These are phyloP conservation scores for Nicotiana obtusifolia DNA, from an alignment of 257 asterid species.

Conservation along the genomic window DNA sequence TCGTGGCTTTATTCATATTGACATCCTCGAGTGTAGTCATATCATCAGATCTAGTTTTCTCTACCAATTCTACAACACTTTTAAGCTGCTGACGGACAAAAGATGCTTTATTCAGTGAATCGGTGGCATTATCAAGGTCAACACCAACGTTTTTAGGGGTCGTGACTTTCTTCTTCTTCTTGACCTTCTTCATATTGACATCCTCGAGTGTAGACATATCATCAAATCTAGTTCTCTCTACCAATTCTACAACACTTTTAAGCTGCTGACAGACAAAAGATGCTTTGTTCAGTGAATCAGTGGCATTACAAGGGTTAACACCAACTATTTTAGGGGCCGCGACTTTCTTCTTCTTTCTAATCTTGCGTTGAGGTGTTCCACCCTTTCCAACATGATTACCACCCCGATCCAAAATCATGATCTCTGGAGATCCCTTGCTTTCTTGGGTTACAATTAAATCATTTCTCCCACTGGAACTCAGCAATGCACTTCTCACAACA, in stretches of 20 bases:
- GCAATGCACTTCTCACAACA: conserved; percentile 7
- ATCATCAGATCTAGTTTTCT: conserved; percentile 2
- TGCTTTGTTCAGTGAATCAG: conserved; percentile 10
- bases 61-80: conserved; percentile 13
- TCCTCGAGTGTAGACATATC: conserved; percentile 3
- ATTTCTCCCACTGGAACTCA: conserved; percentile 5
- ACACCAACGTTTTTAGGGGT: no score
- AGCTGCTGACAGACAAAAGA: conserved; percentile 12
- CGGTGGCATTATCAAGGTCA: no score
- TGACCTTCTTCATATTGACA: conserved; percentile 1
- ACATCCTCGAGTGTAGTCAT: conserved; percentile 3
- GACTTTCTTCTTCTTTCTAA: conserved; percentile 28
- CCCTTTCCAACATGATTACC: conserved; percentile 14
- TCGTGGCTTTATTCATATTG: background rate
- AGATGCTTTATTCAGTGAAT: conserved; percentile 1
- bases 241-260: conserved; percentile 14
- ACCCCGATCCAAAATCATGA: conserved; percentile 10
- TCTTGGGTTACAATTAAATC: conserved; percentile 14
- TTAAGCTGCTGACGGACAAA: conserved; percentile 11
- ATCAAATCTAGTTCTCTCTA: conserved; percentile 5
- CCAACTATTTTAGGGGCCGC: conserved; percentile 8
- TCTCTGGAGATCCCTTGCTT: conserved; percentile 17
- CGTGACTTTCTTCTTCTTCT: no score
- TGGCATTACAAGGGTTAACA: conserved; percentile 3
- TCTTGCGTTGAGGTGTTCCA: conserved; percentile 17